A percentile compares a stretch with the other conserved stretches of the same genome.
These are phyloP conservation scores for Halenospora varia DNA, from an alignment of 495 filamentous ascomycete genomes.

Conservation along the genomic window DNA sequence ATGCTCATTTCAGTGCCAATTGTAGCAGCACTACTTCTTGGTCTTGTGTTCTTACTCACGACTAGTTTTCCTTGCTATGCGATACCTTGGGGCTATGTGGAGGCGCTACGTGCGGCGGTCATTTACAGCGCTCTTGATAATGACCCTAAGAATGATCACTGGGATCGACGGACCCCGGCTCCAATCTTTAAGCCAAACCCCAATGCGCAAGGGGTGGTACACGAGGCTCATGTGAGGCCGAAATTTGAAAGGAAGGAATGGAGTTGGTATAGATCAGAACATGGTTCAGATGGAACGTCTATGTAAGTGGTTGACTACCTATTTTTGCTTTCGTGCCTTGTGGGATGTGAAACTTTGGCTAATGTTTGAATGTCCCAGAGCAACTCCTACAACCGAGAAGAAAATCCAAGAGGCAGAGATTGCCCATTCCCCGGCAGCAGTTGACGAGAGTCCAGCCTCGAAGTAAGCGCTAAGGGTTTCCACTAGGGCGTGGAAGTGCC, in stretches of 20 bases:
- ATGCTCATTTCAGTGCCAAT: conserved; percentile 29
- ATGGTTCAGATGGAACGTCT: no score
- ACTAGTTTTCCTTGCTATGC: background rate
- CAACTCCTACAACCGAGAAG: no score
- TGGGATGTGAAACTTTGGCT: no score
- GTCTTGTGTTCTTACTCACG: background rate
- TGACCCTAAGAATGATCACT: background rate
- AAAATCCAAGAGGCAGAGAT: no score
- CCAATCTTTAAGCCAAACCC: background rate
- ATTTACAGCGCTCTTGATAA: conserved; percentile 1
- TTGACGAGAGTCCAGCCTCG: no score
- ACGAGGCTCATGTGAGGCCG: background rate
- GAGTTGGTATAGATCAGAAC: conserved; percentile 24
- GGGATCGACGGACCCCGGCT: background rate
- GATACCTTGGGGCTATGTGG: background rate
- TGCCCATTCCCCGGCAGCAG: no score
- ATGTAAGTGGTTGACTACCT: no score
- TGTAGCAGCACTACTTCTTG: conserved; percentile 14
- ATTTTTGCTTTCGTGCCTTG: no score
- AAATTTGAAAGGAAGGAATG: conserved; percentile 5
- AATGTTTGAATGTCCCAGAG: no score
- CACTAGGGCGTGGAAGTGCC: no score
- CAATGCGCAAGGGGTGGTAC: background rate
- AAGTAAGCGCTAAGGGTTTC: no score
- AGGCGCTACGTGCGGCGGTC: background rate